Percentiles rank a stretch among this genome's conserved stretches.
Evolutionary conservation across 352 stramenopile genomes (phyloP).

Genomic region (Phytopythium ostracodes): DNA sequence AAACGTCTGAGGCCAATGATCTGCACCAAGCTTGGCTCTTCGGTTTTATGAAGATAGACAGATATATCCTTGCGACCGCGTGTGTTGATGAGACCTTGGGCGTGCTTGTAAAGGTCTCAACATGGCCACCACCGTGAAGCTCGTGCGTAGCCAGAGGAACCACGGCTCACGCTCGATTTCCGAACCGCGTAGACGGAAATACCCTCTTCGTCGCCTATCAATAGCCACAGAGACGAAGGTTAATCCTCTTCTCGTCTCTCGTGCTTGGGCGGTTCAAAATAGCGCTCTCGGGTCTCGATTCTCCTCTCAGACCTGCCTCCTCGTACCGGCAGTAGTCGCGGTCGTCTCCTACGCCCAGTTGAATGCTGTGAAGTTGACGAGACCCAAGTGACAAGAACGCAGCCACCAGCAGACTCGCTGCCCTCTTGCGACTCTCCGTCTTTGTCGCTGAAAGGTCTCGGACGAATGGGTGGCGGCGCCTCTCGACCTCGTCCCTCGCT

Average conservation of each 20-base stretch:
- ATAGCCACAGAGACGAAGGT: no score
- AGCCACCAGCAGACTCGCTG: neutral
- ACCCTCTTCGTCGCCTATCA: neutral
- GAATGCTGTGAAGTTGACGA: slow-evolving; percentile 3
- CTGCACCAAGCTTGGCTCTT: no score
- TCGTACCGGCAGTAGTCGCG: neutral
- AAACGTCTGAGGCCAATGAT: neutral
- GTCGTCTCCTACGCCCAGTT: neutral
- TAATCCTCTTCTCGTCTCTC: neutral
- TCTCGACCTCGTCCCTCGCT: slow-evolving; percentile 5
- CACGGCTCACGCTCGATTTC: neutral
- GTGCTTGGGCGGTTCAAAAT: slow-evolving; percentile 1
- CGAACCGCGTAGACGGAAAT: neutral
- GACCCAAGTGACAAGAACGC: neutral
- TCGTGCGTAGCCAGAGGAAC: no score
- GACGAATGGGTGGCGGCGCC: slow-evolving; percentile 38
- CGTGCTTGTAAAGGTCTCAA: no score
- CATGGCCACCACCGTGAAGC: no score
- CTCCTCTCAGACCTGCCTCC: no score
- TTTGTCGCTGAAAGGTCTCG: neutral
- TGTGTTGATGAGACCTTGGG: no score
- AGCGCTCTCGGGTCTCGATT: neutral
- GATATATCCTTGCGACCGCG: no score
- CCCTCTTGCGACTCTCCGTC: neutral
- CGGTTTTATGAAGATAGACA: no score